Conservation (phyloP, 2,329 filamentous ascomycete genomes). For the Cytospora mali region DNA sequence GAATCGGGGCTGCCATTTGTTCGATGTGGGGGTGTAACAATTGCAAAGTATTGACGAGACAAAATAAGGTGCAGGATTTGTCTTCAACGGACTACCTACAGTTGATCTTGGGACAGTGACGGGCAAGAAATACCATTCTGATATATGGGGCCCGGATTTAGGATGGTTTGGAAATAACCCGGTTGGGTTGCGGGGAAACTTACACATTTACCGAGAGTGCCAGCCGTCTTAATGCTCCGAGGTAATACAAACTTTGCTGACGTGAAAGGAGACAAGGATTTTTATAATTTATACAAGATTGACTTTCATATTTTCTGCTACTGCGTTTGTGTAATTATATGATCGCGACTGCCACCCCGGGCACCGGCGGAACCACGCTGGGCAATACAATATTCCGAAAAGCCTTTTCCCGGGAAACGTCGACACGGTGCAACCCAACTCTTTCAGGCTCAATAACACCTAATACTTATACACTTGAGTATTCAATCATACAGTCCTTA, state of each 20-base stretch:
- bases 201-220: not conserved
- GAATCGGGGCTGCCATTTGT: slow-evolving; percentile 42
- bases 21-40: not conserved
- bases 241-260: no score
- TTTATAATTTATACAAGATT: no score
- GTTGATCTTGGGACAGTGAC: not conserved
- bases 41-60: not conserved
- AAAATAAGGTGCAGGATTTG: not conserved
- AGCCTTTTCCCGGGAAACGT: no score
- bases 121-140: not conserved
- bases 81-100: not conserved
- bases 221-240: not conserved
- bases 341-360: no score
- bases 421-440: no score
- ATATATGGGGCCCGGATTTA: not conserved
- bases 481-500: not conserved
- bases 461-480: no score
- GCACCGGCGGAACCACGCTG: no score
- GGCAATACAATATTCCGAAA: no score
- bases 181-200: not conserved
- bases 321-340: no score
- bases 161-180: not conserved
- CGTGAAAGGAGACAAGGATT: no score
- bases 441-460: no score
- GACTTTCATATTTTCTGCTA: no score